Base-by-base conservation (phyloP, 495 filamentous ascomycete genomes). In the Hypomontagnella monticulosa region DNA sequence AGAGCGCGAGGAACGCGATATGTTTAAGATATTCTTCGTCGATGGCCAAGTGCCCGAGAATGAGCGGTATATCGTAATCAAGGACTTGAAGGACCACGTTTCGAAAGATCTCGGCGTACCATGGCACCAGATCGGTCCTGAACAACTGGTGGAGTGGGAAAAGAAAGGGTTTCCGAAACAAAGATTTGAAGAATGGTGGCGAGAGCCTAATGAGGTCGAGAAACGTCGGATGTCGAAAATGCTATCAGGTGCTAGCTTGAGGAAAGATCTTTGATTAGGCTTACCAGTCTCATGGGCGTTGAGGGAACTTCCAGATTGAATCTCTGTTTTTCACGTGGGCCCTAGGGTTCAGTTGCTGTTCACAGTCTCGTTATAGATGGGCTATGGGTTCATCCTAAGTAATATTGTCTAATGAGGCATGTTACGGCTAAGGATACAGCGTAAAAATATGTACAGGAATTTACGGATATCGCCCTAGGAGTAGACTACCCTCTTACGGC, bases 61-160 rank as follows among this genome's bases (percentile, higher is more conserved):
- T 0, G 20, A 67, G 14, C 11, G 2, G 0, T 14, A 15, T 10
- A 4, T 8, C 0, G 49, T 47, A 0, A 23, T 20, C 2, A 4
- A 54, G 6, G 52, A 59, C 9, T 51, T 69, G 42, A 67, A 69
- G 48, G 77, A 78, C 40, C 67, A 71, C 6, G 72, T 77, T 20
- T 75, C 76, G 8, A 75, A 72, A 36, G 75, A 78, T 55, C 55
- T 77, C 23, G 68, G 60, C 19, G 54, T 73, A 0, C 73, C 76
- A 1, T 77, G 57, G 59, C 76, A 79, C 51, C 68, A 71, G 34
- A 61, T 77, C 10, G 67, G 69, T 1, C 32, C 70, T 15, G 41
- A 72, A 5, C 40, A 77, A 3, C 69, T 73, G 30, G 37, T 66
- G 36, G 64, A 70, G 34, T 77, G 75, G 73, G 59, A 67, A 41